A percentile compares a stretch with the other conserved stretches of the same genome.
phyloP scores from a whole-genome alignment of 148 eudicot genomes.

The Selenicereus undatus region DNA sequence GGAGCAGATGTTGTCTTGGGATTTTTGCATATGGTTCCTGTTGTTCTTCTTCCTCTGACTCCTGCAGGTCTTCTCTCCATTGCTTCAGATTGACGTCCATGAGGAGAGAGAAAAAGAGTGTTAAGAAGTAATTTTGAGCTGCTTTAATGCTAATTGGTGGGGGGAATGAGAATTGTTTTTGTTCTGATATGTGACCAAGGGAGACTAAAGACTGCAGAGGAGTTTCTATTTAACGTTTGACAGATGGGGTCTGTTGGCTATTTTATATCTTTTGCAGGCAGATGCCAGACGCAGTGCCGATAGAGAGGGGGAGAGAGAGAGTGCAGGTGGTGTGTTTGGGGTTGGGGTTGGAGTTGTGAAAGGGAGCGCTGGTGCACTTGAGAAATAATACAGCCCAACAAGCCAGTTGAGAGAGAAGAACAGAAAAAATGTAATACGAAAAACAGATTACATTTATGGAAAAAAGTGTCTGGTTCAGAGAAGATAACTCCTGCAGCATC shows the following conservation, averaged over 20 bases:
- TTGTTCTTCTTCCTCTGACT: conserved; percentile 48
- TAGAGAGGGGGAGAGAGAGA: background rate
- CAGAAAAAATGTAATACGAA: background rate
- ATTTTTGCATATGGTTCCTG: conserved; percentile 39
- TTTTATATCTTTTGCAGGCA: background rate
- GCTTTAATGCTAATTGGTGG: conserved; percentile 26
- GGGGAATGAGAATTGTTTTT: conserved; percentile 4
- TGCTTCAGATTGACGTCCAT: conserved; percentile 78
- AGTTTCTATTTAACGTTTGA: background rate
- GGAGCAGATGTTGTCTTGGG: conserved; percentile 35
- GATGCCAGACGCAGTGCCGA: background rate
- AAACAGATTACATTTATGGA: background rate
- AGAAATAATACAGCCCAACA: background rate
- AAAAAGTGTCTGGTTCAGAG: background rate
- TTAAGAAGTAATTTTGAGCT: conserved; percentile 9
- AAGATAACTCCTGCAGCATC: conserved; percentile 13
- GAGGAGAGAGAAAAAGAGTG: conserved; percentile 14
- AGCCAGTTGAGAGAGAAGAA: conserved; percentile 12
- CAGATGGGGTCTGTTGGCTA: background rate
- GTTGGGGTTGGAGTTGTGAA: background rate
- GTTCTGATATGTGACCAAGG: background rate
- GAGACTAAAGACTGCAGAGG: background rate
- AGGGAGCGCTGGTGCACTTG: background rate
- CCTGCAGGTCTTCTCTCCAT: conserved; percentile 50
- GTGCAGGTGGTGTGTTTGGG: background rate